A percentile compares a stretch with the other conserved stretches of the same genome.
Evolutionary conservation across 192 early-diverging fungal species (phyloP).

Genomic region (Coemansia umbellata): DNA sequence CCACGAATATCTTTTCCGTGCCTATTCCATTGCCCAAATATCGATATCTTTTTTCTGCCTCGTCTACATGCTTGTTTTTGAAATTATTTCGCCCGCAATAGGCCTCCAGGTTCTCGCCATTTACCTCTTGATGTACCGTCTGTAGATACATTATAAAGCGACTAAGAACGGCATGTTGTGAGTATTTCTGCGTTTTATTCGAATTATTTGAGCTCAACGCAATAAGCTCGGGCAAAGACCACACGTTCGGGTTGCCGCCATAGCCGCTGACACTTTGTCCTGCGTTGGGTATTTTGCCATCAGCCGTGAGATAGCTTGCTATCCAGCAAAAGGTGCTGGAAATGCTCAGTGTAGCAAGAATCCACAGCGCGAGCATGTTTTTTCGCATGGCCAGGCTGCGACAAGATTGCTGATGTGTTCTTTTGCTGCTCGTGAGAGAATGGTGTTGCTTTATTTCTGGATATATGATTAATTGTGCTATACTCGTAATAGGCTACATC

Average conservation of each 20-base stretch:
- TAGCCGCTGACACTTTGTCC: background rate
- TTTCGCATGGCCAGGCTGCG: background rate
- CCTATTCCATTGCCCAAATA: background rate
- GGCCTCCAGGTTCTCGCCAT: slow-evolving; percentile 23
- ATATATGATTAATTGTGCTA: background rate
- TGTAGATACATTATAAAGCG: slow-evolving; percentile 21
- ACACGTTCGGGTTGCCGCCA: background rate
- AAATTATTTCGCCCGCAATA: slow-evolving; percentile 25
- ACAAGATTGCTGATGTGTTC: too few species aligned
- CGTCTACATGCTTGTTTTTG: slow-evolving; percentile 4
- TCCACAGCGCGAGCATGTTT: background rate
- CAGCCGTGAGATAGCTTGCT: background rate
- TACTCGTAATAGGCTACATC: too few species aligned
- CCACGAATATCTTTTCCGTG: slow-evolving; percentile 14
- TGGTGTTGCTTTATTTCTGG: too few species aligned
- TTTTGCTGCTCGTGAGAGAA: too few species aligned
- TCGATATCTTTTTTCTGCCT: slow-evolving; percentile 18
- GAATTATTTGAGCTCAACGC: background rate
- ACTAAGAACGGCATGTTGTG: background rate
- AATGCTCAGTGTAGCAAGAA: background rate
- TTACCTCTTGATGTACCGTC: slow-evolving; percentile 6
- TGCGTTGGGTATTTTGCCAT: background rate
- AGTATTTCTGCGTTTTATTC: background rate
- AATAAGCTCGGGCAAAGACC: background rate
- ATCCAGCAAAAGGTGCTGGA: background rate